Conservation (phyloP, 208 protist species). For the Crithidia expoeki region DNA sequence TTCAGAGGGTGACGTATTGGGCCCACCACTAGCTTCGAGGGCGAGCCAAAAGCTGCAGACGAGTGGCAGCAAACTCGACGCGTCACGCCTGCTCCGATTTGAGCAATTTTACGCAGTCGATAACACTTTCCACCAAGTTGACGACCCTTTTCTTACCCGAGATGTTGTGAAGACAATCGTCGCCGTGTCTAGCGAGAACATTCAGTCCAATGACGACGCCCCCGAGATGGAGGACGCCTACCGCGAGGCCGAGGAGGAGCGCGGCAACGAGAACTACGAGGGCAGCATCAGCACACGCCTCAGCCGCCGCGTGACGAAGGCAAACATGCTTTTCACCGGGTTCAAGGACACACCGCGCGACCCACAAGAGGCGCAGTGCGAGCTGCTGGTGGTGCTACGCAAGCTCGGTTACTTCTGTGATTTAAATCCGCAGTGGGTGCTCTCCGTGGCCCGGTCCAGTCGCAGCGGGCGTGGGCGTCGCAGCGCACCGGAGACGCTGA, state of each 20-base stretch:
- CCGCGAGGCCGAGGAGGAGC: constrained; percentile 28
- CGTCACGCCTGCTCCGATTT: constrained; percentile 48
- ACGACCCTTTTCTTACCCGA: constrained; percentile 54
- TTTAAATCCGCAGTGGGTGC: constrained; percentile 25
- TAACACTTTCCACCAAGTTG: constrained; percentile 50
- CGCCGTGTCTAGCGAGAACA: constrained; percentile 35
- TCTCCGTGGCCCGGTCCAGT: not conserved
- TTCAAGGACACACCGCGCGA: constrained; percentile 49
- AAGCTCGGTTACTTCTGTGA: constrained; percentile 79
- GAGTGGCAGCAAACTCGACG: not conserved
- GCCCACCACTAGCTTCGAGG: not conserved
- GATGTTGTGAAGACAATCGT: constrained; percentile 32
- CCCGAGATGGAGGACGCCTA: constrained; percentile 31
- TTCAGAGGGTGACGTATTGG: not conserved
- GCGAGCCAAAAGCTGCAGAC: not conserved
- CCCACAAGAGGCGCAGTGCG: constrained; percentile 58
- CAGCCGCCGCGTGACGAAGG: constrained; percentile 33
- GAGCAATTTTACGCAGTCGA: constrained; percentile 63
- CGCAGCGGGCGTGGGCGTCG: not conserved
- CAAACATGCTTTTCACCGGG: constrained; percentile 53
- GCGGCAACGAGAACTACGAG: constrained; percentile 2
- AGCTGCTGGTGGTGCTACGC: constrained; percentile 66
- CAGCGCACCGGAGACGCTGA: not conserved
- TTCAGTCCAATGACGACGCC: constrained; percentile 24
- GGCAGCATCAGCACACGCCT: constrained; percentile 23